These are phyloP conservation scores for Volutella citrinella DNA, from an alignment of 2,329 filamentous ascomycete species.

Conservation along the genomic window DNA sequence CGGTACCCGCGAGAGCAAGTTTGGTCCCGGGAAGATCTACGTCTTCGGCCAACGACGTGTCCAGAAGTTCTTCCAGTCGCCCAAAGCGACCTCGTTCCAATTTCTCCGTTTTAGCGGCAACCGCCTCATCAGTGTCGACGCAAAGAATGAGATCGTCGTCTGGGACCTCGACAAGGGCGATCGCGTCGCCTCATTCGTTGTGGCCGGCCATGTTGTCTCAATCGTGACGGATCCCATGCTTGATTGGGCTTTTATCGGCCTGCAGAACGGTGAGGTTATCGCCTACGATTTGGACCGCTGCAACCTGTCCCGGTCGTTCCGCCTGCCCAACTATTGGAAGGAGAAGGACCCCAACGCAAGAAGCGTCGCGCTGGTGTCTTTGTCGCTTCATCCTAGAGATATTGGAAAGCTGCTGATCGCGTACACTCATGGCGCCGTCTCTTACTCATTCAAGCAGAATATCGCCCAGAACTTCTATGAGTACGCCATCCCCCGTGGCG, in stretches of 20 bases:
- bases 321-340: constrained; percentile 83
- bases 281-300: constrained; percentile 92
- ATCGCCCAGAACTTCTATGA: constrained; percentile 74
- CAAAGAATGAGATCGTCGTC: constrained; percentile 78
- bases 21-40: constrained; percentile 84
- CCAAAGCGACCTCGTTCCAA: constrained; percentile 70
- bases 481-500: constrained; percentile 77
- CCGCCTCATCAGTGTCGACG: constrained; percentile 80
- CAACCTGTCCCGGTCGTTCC: constrained; percentile 65
- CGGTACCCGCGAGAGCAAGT: constrained; percentile 83
- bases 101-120: constrained; percentile 82
- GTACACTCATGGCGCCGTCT: constrained; percentile 83
- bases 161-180: constrained; percentile 74
- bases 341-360: constrained; percentile 67
- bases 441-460: constrained; percentile 95
- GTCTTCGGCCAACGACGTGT: constrained; percentile 82
- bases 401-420: constrained; percentile 88
- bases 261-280: constrained; percentile 78
- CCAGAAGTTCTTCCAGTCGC: constrained; percentile 68
- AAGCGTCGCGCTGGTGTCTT: constrained; percentile 61
- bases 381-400: constrained; percentile 87
- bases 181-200: constrained; percentile 66
- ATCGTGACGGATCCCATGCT: constrained; percentile 83
- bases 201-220: constrained; percentile 71
- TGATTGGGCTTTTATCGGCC: constrained; percentile 87